Evolutionary conservation across 2,329 filamentous ascomycete species (phyloP), one percentile per base, ranked within the genome.

Genomic region (Massarina eburnea): DNA sequence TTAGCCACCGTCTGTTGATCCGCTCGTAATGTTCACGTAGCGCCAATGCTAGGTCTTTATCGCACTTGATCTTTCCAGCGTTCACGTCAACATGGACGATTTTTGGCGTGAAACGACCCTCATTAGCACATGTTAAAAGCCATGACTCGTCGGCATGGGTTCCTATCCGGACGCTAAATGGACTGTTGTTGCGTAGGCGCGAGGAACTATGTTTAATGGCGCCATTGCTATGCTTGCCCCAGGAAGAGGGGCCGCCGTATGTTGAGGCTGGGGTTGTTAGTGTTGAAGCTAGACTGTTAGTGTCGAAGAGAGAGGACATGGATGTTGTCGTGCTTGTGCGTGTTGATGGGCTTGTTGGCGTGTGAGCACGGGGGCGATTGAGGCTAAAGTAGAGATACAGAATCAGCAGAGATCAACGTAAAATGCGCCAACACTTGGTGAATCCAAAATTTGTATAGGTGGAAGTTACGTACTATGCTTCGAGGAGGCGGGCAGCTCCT

Each of bases 71-170:
- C 14, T 53, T 58, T 2, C 55, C 53, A 8, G 51, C 45, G 22
- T 65, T 66, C 36, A 71, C 65, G 34, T 71, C 65, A 8, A 72
- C 52, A 45, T 72, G 70, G 2, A 67, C 57, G 27, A 72, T 58
- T 43, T 71, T 72, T 0, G 69, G 64, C 8, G 66, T 69, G 26
- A 61, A 58, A 17, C 59, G 59, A 1, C 63, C 69, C 43, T 71
- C 70, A 32, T 70, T 71, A 2, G 66, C 66, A 41, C 69, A 72
- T 1, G 68, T 70, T 7, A 72, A 54, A 2, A 72, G 59, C 66
- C 66, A 71, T 5, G 59, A 60, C 29, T 68, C 59, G 2, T 64
- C 57, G 1, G 49, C 42, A 5, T 55, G 53, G 3, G 40, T 44
- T 5, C 45, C 43, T 32, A 66, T 58, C 2, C 47, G 49, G 2